Evolutionary conservation across 352 stramenopile species (phyloP).

Genomic region (Globisporangium barbulae): DNA sequence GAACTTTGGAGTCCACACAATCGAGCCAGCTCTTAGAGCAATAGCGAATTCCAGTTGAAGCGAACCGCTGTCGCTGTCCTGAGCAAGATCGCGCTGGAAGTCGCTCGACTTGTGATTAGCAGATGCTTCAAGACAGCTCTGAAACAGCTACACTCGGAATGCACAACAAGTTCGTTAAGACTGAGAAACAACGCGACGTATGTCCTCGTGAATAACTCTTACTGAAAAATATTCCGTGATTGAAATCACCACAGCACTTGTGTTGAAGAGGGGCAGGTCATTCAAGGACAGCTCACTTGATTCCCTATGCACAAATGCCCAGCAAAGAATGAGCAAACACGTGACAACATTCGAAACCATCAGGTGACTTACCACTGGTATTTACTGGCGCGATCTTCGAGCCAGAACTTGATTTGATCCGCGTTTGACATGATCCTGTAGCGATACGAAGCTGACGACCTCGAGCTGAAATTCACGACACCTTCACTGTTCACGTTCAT

Average conservation of each 20-base stretch:
- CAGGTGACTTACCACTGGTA: background rate
- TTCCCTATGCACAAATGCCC: background rate
- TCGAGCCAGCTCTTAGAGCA: background rate
- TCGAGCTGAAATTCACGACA: background rate
- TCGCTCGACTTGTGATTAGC: background rate
- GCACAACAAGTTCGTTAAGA: too few relatives aligned
- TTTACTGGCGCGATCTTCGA: background rate
- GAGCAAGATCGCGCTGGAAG: background rate
- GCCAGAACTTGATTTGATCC: background rate
- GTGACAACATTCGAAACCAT: background rate
- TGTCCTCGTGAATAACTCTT: background rate
- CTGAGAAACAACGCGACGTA: background rate
- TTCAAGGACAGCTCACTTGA: background rate
- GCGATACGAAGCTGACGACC: background rate
- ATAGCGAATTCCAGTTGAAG: background rate
- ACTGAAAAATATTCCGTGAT: background rate
- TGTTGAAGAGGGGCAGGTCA: background rate
- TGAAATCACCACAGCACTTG: background rate
- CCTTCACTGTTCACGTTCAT: background rate
- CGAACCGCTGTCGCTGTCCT: background rate
- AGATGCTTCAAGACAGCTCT: background rate
- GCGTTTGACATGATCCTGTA: background rate
- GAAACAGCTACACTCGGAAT: background rate
- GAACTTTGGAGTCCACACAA: background rate
- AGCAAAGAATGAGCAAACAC: background rate